A percentile compares a stretch with the other conserved stretches of the same genome.
Conservation (phyloP, 2,329 filamentous ascomycete species). For the Penicillium paneum region DNA sequence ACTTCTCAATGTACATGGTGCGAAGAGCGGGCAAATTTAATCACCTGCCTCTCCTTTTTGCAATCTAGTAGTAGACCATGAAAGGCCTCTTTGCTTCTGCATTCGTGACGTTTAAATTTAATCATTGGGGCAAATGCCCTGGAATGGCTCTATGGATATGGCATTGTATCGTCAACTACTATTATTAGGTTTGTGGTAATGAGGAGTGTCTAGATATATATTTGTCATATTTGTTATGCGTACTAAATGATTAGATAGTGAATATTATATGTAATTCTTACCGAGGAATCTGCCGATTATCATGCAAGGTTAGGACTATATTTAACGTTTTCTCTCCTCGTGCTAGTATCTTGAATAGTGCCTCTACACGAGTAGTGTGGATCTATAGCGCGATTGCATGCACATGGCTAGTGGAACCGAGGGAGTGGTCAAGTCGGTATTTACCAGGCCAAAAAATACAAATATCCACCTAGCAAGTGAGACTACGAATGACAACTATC, state of each 20-base stretch:
- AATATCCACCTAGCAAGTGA: not conserved
- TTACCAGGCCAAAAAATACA: too few relatives aligned
- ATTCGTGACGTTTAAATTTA: not conserved
- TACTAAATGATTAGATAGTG: not conserved
- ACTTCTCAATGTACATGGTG: too few relatives aligned
- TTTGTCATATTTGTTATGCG: not conserved
- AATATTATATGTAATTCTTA: not conserved
- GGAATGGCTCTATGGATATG: not conserved
- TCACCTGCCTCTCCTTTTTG: not conserved
- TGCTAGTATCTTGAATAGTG: not conserved
- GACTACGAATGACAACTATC: not conserved
- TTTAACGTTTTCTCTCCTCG: not conserved
- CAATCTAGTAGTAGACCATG: too few relatives aligned
- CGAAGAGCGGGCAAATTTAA: too few relatives aligned
- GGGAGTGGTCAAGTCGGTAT: not conserved
- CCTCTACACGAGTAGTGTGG: not conserved
- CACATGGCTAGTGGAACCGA: not conserved
- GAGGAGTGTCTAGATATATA: too few relatives aligned
- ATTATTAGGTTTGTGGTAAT: not conserved
- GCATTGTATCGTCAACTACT: not conserved
- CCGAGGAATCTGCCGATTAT: not conserved
- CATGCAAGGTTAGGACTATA: not conserved
- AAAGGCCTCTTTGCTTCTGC: not conserved
- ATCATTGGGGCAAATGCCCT: not conserved
- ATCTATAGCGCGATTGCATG: not conserved